Conservation (phyloP, 2,329 filamentous ascomycete species). For the Fusarium neocosmosporiellum region DNA sequence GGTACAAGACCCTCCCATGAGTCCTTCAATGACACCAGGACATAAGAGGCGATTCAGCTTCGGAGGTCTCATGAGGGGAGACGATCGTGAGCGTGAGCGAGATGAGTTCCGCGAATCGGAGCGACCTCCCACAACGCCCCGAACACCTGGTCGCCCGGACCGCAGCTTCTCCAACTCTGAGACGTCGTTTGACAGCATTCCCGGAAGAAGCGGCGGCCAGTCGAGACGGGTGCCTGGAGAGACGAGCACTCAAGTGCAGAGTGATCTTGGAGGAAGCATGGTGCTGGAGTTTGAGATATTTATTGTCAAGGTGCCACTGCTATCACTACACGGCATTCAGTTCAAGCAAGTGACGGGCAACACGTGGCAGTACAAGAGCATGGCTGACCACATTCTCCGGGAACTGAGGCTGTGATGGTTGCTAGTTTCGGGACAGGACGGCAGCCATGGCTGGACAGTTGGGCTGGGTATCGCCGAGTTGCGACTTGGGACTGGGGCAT, state of each 20-base stretch:
- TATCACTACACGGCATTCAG: constrained; percentile 94
- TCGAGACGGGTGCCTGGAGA: constrained; percentile 78
- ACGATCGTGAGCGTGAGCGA: constrained; percentile 73
- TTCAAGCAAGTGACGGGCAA: constrained; percentile 97
- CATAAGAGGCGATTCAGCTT: constrained; percentile 88
- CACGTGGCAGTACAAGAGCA: constrained; percentile 98
- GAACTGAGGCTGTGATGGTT: constrained; percentile 79
- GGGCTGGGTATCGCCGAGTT: constrained; percentile 17
- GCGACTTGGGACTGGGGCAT: constrained; percentile 14
- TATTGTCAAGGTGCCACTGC: constrained; percentile 95
- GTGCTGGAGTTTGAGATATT: constrained; percentile 93
- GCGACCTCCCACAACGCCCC: constrained; percentile 53
- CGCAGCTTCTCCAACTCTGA: constrained; percentile 89
- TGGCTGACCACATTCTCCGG: constrained; percentile 94
- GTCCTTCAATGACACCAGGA: constrained; percentile 65
- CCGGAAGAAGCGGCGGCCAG: constrained; percentile 61
- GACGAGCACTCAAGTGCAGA: constrained; percentile 92
- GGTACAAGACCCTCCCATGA: constrained; percentile 72
- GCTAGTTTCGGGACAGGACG: constrained; percentile 4
- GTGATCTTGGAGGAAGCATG: constrained; percentile 86
- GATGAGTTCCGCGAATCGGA: constrained; percentile 77
- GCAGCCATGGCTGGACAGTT: neutral
- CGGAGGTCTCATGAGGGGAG: constrained; percentile 69
- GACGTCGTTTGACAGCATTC: constrained; percentile 80
- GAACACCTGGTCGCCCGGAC: constrained; percentile 61